Base-by-base conservation (phyloP, 2,329 filamentous ascomycete genomes). In the Colletotrichum limetticola region DNA sequence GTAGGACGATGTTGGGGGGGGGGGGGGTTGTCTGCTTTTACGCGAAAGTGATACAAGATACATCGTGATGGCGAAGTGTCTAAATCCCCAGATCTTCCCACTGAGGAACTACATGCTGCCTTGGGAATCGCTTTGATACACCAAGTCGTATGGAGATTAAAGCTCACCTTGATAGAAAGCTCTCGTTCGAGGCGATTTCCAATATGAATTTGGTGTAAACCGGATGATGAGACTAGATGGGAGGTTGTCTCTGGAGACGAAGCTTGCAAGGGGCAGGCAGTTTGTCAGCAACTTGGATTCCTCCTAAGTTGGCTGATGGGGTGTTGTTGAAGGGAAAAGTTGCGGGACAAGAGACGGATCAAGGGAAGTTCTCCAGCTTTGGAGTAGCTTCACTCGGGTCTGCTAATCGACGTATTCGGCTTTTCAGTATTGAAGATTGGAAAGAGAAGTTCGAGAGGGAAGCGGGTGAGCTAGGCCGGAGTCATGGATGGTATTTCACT, bases 401-500 rank as follows among this genome's bases (percentile, higher is more conserved):
- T 59, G 26, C 61, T 68, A 74, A 68, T 74, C 53, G 22, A 26
- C 37, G 71, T 42, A 35, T 37, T 35, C 30, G 35, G 53, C 30
- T 49, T 37, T 16, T 35, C 24, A 53, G 67, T 37, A 37, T 24
- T 49, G 37, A 58, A 24, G 30, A 52, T 49, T 49, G 42, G 57
- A 66, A 68, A 63, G 64, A 72, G 57, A 32, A 49, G 12, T 19
- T 55, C 49, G 19, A 52, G 24, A 53, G 72, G 30, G 35, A 57
- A 28, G 37, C 24, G 24, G 28, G 11, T 42, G 46, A 46, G 9
- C 42, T 58, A 68, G 74, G 72, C 61, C 68, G 75, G 76, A 77
- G 75, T 77, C 75, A 76, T 68, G 75, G 70, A 74, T 62, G 67
- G 76, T 77, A 77, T 77, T 76, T 77, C 71, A 77, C 61, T 69